Conservation (phyloP, 352 stramenopile genomes). For the Phytophthora megakarya region DNA sequence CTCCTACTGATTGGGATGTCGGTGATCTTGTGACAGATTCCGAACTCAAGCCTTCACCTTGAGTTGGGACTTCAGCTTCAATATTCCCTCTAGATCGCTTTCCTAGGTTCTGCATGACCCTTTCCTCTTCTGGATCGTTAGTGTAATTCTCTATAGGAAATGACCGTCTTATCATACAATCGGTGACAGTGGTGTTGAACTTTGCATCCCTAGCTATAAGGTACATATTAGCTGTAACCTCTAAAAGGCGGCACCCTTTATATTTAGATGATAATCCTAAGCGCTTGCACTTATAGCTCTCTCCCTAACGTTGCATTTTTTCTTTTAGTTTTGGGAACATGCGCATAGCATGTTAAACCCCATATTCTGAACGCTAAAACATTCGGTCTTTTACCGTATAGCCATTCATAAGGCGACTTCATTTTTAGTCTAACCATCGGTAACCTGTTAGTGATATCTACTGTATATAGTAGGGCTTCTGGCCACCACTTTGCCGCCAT, state of each 20-base stretch:
- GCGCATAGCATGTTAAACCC: background rate
- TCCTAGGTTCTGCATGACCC: background rate
- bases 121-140: background rate
- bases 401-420: slow-evolving; percentile 7
- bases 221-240: slow-evolving; percentile 6
- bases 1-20: background rate
- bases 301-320: slow-evolving; percentile 4
- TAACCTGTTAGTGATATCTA: slow-evolving; percentile 6
- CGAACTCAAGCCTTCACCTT: background rate
- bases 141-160: slow-evolving; percentile 1
- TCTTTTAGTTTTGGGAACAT: slow-evolving; percentile 14
- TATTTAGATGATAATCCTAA: slow-evolving; percentile 4
- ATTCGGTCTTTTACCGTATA: background rate
- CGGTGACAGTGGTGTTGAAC: background rate
- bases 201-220: slow-evolving; percentile 14
- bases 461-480: slow-evolving; percentile 1
- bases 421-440: slow-evolving; percentile 4
- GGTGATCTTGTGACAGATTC: background rate
- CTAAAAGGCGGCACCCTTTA: slow-evolving; percentile 15
- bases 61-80: background rate
- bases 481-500: slow-evolving; percentile 12
- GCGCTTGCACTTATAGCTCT: slow-evolving; percentile 6
- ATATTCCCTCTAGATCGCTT: background rate
- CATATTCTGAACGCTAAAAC: slow-evolving; percentile 4
- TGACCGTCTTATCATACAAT: slow-evolving; percentile 5